A percentile compares a stretch with the other conserved stretches of the same genome.
These are phyloP conservation scores for Byssoonygena ceratinophila DNA, from an alignment of 2,329 filamentous ascomycete genomes.

Conservation along the genomic window DNA sequence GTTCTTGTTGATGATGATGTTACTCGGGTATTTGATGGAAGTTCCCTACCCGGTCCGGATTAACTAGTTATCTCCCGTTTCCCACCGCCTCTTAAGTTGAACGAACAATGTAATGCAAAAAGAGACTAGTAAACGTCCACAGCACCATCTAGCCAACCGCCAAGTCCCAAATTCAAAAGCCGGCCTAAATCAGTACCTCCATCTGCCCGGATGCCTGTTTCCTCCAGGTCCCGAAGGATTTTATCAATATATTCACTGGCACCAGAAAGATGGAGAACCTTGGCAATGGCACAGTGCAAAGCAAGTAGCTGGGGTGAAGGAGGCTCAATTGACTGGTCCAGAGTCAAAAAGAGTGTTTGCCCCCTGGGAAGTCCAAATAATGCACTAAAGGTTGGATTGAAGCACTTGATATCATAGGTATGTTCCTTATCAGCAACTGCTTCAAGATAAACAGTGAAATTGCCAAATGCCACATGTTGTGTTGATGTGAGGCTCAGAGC, in stretches of 20 bases:
- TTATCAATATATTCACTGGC: slow-evolving; percentile 12
- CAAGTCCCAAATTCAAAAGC: slow-evolving; percentile 1
- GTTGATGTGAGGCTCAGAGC: slow-evolving; percentile 8
- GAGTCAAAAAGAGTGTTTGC: slow-evolving; percentile 24
- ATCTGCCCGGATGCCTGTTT: slow-evolving; percentile 3
- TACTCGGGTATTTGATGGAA: not conserved
- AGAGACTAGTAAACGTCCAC: not conserved
- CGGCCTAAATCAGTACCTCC: slow-evolving; percentile 12
- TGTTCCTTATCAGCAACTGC: slow-evolving; percentile 19
- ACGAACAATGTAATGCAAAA: not conserved
- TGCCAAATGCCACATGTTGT: slow-evolving; percentile 4
- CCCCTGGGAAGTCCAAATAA: slow-evolving; percentile 16
- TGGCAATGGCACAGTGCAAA: slow-evolving; percentile 7
- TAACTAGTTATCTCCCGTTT: slow-evolving; percentile 1
- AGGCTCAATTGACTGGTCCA: slow-evolving; percentile 22
- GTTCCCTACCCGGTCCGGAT: not conserved
- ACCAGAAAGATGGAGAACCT: slow-evolving; percentile 1
- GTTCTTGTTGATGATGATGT: too few species aligned
- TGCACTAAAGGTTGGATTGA: slow-evolving; percentile 17
- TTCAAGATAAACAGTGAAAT: slow-evolving; percentile 25
- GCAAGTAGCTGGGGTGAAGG: slow-evolving; percentile 2
- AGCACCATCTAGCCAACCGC: slow-evolving; percentile 7
- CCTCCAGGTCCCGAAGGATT: slow-evolving; percentile 16
- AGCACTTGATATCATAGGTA: slow-evolving; percentile 20
- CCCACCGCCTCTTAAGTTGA: not conserved